Base-by-base conservation (phyloP, 768 basidiomycete genomes). In the Termitomyces sp. region DNA sequence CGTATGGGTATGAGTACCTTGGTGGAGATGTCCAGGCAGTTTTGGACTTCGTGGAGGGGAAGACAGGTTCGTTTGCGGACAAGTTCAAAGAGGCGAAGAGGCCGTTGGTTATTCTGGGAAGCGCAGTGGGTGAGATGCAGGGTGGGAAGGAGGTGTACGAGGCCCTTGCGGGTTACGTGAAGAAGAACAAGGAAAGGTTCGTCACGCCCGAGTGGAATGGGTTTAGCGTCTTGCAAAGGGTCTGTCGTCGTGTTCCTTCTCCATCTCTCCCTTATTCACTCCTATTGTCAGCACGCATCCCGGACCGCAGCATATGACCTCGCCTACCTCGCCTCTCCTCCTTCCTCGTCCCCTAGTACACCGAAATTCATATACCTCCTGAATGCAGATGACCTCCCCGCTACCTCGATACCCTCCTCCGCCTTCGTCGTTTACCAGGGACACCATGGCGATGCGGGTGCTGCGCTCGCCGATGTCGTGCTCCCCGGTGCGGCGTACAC, bases 341-440 rank as follows among this genome's bases (percentile, higher is more conserved):
- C 94, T 65, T 80, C 84, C 61, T 90, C 94, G 2, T 77, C 91
- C 16, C 66, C 76, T 51, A 81, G 83, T 46, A 85, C 82, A 60
- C 89, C 97, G 61, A 99, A 98, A 73, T 98, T 98, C 74, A 75
- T 99, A 61, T 98, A 97, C 75, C 86, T 99, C 50, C 82, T 99
- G 56, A 95, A 95, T 69, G 94, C 97, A 7, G 97, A 99, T 66
- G 95, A 98, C 66, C 72, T 98, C 53, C 85, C 94, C 68, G 89
- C 93, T 40, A 81, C 84, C 49, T 83, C 88, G 3, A 95, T 99
- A 57, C 95, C 97, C 30, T 76, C 82, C 55, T 83, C 93, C 64
- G 94, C 96, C 3, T 98, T 98, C 66, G 95, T 98, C 45, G 96
- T 99, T 14, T 99, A 99, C 71, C 97, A 98, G 67, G 97, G 97